Base-by-base conservation (phyloP, 2,329 filamentous ascomycete genomes). In the Cryphonectria carpinicola region DNA sequence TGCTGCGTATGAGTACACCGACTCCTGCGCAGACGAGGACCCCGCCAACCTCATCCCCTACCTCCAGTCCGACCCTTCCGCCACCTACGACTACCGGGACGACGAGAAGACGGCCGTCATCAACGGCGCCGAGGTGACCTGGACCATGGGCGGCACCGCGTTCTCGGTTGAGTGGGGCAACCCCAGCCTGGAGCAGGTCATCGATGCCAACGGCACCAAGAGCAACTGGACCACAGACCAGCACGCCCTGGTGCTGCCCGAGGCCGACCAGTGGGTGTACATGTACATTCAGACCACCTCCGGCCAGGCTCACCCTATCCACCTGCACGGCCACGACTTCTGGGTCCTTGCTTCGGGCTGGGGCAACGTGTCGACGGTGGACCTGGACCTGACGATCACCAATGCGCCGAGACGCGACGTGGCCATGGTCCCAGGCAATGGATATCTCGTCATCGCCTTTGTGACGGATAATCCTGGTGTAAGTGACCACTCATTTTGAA, bases 311-410 rank as follows among this genome's bases (percentile, higher is more conserved):
- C 68, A 69, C 28, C 68, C 68, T 2, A 69, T 69, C n/a, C 67
- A 69, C 28, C 62, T 69, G 17, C 67, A 69, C n/a, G 67, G 67
- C 6, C 67, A 69, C 35, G 62, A 69, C 62, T 69, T 69, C 32
- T 61, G 56, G 68, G 68, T 66, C 10, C 52, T 69, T 25, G 52
- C 54, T 4, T 8, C 64, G 3, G 68, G 69, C 35, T 52, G 39
- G 17, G 69, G 69, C 32, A 63, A 58, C 65, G 54, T 43, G 17
- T 41, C 35, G 7, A 61, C 52, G 19, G 43, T 66, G 28, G 64
- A 65, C 39, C 32, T 56, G 56, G 28, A 61, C 25, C 28, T 70
- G 32, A 63, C 58, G 17, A 37, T 58, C 5, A 28, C 52, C 5
- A 52, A 67, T 13, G 39, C 70, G 28, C 60, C 64, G 5, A 39